Conservation (phyloP, 495 filamentous ascomycete species). For the Talaromyces liani region DNA sequence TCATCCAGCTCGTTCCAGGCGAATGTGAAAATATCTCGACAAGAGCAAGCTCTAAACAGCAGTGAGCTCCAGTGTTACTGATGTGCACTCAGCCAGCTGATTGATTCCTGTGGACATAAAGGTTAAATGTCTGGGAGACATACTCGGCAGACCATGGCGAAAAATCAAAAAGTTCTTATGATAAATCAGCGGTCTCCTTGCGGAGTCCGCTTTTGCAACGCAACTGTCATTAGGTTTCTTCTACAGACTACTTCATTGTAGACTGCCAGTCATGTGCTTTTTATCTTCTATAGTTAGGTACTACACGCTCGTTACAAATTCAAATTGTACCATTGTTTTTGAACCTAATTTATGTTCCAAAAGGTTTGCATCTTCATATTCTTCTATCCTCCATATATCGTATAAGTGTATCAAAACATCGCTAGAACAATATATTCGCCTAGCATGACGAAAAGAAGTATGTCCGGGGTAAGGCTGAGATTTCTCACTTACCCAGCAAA, state of each 20-base stretch:
- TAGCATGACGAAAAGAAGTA: background rate
- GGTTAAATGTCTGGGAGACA: background rate
- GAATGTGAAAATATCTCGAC: background rate
- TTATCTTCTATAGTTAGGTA: background rate
- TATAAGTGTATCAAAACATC: background rate
- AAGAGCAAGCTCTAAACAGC: background rate
- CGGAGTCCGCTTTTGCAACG: background rate
- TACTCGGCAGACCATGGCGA: background rate
- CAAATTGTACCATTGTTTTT: background rate
- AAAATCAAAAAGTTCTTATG: background rate
- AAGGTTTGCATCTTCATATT: background rate
- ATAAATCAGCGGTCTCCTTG: background rate
- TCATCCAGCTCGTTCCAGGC: background rate
- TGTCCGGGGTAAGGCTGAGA: background rate
- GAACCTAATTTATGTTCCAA: background rate
- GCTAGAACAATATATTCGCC: background rate
- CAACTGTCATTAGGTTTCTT: background rate
- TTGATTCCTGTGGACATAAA: background rate
- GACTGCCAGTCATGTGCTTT: background rate
- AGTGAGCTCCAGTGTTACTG: background rate
- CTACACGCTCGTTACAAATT: background rate
- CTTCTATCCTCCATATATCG: background rate
- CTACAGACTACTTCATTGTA: background rate
- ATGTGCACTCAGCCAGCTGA: background rate
- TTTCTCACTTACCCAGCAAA: background rate